Conservation (phyloP, 2,329 filamentous ascomycete species). For the Colletotrichum horii region DNA sequence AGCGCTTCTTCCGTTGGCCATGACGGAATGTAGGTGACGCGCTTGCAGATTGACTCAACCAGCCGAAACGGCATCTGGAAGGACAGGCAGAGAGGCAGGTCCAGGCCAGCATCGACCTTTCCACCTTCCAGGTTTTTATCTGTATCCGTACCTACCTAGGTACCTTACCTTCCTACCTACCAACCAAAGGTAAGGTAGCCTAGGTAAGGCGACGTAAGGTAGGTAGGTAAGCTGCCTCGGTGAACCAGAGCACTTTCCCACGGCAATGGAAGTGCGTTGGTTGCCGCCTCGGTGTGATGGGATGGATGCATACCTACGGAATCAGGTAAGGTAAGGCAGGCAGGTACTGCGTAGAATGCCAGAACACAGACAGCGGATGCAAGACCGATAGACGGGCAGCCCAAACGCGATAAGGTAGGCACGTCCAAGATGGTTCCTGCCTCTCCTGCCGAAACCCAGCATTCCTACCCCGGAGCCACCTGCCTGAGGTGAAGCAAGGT, state of each 20-base stretch:
- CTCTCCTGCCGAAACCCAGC: background rate
- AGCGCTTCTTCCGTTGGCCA: background rate
- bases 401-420: background rate
- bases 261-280: background rate
- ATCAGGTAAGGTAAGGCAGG: background rate
- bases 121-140: background rate
- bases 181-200: background rate
- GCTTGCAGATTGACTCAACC: background rate
- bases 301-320: background rate
- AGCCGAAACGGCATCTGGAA: background rate
- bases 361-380: background rate
- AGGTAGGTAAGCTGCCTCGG: background rate
- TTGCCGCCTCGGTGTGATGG: background rate
- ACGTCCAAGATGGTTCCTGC: background rate
- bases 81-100: background rate
- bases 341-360: background rate
- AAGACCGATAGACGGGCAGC: background rate
- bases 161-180: background rate
- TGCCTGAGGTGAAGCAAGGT: background rate
- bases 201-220: background rate
- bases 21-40: conserved; percentile 8
- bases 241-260: background rate
- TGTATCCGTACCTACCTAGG: background rate
- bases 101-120: background rate
- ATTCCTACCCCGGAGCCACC: background rate